phyloP scores from a whole-genome alignment of 495 filamentous ascomycete species.

The Aspergillus affinis region DNA sequence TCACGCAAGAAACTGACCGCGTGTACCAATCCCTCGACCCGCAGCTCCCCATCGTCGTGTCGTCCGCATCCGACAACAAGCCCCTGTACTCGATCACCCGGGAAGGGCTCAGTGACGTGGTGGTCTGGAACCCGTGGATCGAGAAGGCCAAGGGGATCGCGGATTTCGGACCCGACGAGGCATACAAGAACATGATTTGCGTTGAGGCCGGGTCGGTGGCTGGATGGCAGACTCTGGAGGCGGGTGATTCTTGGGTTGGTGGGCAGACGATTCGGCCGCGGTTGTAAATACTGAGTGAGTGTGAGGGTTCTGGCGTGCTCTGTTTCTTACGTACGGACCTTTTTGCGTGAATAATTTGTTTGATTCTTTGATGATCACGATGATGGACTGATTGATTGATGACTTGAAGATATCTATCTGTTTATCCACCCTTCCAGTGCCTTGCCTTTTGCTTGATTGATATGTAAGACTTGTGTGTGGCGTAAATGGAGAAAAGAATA shows the following conservation, averaged over 20 bases:
- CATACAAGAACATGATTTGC: constrained; percentile 89
- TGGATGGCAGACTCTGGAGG: constrained; percentile 79
- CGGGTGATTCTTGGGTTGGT: constrained; percentile 85
- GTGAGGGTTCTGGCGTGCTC: background rate
- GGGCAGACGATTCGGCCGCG: constrained; percentile 68
- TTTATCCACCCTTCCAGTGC: background rate
- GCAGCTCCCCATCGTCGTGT: constrained; percentile 43
- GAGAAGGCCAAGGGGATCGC: constrained; percentile 77
- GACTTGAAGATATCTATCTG: constrained; percentile 17
- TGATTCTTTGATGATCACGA: constrained; percentile 2
- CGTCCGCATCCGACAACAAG: constrained; percentile 59
- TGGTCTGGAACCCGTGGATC: constrained; percentile 97
- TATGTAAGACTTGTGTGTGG: background rate
- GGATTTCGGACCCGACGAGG: constrained; percentile 87
- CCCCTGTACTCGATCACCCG: constrained; percentile 69
- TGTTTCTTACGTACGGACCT: background rate
- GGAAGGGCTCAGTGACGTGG: constrained; percentile 79
- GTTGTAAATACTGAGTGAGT: constrained; percentile 16
- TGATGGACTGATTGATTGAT: constrained; percentile 15
- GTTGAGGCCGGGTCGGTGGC: constrained; percentile 85
- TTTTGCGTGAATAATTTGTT: background rate
- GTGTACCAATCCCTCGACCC: constrained; percentile 70
- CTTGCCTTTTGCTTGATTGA: background rate
- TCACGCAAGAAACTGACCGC: constrained; percentile 80
- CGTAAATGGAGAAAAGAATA: background rate